Evolutionary conservation across 495 filamentous ascomycete genomes (phyloP), one percentile per base, ranked within the genome.

Genomic region (Trichoderma virens): DNA sequence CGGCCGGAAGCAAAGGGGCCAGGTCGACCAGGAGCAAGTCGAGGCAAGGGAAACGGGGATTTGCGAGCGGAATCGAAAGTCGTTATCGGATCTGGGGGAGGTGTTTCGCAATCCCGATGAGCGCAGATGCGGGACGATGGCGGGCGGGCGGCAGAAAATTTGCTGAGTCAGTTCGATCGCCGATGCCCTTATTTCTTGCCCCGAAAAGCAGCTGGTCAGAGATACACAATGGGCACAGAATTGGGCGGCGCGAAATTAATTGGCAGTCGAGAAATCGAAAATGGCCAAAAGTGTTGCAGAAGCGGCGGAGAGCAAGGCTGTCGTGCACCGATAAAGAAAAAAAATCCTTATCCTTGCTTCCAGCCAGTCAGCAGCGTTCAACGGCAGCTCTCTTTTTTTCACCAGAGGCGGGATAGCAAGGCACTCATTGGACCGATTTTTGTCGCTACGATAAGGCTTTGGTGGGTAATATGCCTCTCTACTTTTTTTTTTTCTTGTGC

Each of bases 141-240:
- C 30, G 35, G 35, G 59, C 59, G 35, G 59, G 16, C 59, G 35
- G 59, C 28, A 61, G 59, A 61, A 61, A 61, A 35, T 61, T 39
- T 34, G 59, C 59, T 61, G 59, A 61, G 59, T 61, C 59, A 61
- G 59, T 39, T n/a, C 30, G 28, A 23, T 11, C 35, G 14, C 59
- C 59, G 59, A 34, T 34, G 31, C 59, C 31, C 59, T 39, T 61
- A 39, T 39, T 61, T 34, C 59, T 34, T 39, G 59, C 59, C 59
- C 59, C 51, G n/a, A 30, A 56, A 56, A 56, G 51, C 51, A 56
- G 51, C 51, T 56, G 51, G 23, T 47, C 51, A 30, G 23, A 56
- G 51, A 56, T 56, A 56, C 51, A 56, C 51, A 56, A 56, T 30
- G 51, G 51, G 27, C 51, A 56, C 51, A 56, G 27, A n/a, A 56